phyloP scores from a whole-genome alignment of 75 land plant genomes.

The Selaginella tamariscina region DNA sequence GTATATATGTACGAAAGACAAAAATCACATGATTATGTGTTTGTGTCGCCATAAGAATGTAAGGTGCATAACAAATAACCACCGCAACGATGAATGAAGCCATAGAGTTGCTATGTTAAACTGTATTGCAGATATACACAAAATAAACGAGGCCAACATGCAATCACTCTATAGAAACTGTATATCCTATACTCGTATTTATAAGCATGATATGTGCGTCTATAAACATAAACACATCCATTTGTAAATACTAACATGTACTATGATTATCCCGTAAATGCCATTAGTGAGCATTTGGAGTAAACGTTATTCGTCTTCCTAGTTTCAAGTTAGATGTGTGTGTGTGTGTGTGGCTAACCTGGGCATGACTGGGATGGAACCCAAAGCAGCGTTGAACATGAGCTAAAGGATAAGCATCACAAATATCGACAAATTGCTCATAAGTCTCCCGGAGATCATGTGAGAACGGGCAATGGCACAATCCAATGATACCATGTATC shows the following conservation, averaged over 20 bases:
- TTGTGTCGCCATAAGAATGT: constrained; percentile 14
- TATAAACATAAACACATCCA: background rate
- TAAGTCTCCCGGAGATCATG: constrained; percentile 52
- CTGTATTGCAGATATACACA: too few relatives aligned
- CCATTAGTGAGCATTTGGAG: background rate
- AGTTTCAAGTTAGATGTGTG: too few relatives aligned
- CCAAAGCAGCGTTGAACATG: constrained; percentile 79
- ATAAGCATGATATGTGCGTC: background rate
- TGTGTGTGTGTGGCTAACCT: constrained; percentile 12
- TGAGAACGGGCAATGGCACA: constrained; percentile 72
- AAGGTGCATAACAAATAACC: background rate
- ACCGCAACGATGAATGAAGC: background rate
- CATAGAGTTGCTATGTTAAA: too few relatives aligned
- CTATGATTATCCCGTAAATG: background rate
- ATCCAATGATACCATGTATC: constrained; percentile 69
- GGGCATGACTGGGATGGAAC: constrained; percentile 65
- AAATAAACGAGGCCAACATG: too few relatives aligned
- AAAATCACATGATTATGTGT: too few relatives aligned
- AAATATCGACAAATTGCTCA: constrained; percentile 45
- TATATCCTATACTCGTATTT: background rate
- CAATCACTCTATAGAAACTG: background rate
- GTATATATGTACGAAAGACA: background rate
- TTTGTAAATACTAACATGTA: background rate
- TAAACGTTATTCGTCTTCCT: background rate
- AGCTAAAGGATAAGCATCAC: constrained; percentile 53